These are phyloP conservation scores for Fomitopsis serialis DNA, from an alignment of 768 basidiomycete species.

Conservation along the genomic window DNA sequence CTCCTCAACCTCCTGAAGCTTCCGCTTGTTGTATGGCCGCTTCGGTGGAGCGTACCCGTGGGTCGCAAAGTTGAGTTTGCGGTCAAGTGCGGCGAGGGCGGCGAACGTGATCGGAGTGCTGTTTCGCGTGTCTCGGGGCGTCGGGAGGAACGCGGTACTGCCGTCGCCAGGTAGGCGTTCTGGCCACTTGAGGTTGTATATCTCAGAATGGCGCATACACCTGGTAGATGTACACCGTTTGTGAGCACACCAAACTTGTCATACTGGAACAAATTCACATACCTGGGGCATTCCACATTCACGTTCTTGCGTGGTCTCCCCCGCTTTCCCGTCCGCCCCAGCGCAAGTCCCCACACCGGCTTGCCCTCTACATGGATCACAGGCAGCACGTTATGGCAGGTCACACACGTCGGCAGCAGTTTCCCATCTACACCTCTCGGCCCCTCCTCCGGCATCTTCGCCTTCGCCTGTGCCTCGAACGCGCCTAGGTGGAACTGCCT, in stretches of 20 bases:
- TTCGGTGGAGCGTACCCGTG: conserved; percentile 12
- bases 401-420: conserved; percentile 63
- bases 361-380: conserved; percentile 71
- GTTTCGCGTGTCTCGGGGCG: conserved; percentile 36
- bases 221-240: conserved; percentile 29
- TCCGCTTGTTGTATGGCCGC: conserved; percentile 12
- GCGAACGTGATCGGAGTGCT: conserved; percentile 40
- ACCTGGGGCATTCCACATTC: conserved; percentile 75
- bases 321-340: conserved; percentile 52
- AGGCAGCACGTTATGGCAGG: conserved; percentile 66
- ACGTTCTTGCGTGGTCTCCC: conserved; percentile 28
- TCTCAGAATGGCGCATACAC: conserved; percentile 76
- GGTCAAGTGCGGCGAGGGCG: conserved; percentile 44
- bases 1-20: conserved; percentile 15
- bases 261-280: conserved; percentile 21
- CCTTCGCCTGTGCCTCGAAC: conserved; percentile 4
- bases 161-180: conserved; percentile 50
- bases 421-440: conserved; percentile 62
- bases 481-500: conserved; percentile 11
- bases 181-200: conserved; percentile 72
- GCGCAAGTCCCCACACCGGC: conserved; percentile 71
- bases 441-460: conserved; percentile 26
- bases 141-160: conserved; percentile 33
- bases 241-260: neutral
- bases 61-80: conserved; percentile 45